phyloP scores from a whole-genome alignment of 1,139 yeast species.

The Sugiyamaella paludigena region DNA sequence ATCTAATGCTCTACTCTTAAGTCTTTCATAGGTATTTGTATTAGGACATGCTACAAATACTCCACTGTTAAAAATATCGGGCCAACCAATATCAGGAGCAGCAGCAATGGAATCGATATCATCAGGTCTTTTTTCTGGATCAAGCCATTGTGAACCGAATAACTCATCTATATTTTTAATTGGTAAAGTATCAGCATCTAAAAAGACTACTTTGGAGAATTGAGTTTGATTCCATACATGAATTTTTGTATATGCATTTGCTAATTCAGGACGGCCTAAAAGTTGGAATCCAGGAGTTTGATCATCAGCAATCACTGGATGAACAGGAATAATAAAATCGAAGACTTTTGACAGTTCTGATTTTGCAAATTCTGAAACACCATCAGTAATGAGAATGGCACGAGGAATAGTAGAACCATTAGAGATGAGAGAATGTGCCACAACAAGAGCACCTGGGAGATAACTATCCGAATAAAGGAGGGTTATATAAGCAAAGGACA shows the following conservation, averaged over 20 bases:
- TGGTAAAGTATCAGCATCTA: slow-evolving; percentile 84
- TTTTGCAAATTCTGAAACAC: slow-evolving; percentile 29
- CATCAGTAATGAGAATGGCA: slow-evolving; percentile 38
- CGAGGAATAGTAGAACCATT: slow-evolving; percentile 23
- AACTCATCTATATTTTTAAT: slow-evolving; percentile 45
- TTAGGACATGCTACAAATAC: slow-evolving; percentile 69
- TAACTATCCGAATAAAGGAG: slow-evolving; percentile 64
- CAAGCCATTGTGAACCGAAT: slow-evolving; percentile 34
- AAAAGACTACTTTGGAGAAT: slow-evolving; percentile 62
- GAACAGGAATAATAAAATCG: slow-evolving; percentile 38
- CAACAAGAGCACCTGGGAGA: slow-evolving; percentile 71
- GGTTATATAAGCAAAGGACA: slow-evolving; percentile 56
- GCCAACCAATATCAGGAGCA: slow-evolving; percentile 94
- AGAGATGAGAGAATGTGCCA: slow-evolving; percentile 47
- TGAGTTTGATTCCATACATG: slow-evolving; percentile 64
- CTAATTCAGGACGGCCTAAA: slow-evolving; percentile 72
- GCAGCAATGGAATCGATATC: slow-evolving; percentile 45
- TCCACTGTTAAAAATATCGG: slow-evolving; percentile 92
- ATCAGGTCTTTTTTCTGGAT: slow-evolving; percentile 15
- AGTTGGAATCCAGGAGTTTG: slow-evolving; percentile 41
- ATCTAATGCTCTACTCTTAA: slow-evolving; percentile 40
- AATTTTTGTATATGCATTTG: slow-evolving; percentile 68
- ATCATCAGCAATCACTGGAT: slow-evolving; percentile 31
- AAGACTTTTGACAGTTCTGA: slow-evolving; percentile 29
- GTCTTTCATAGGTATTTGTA: slow-evolving; percentile 43